Evolutionary conservation across 2,329 filamentous ascomycete species (phyloP), one percentile per base, ranked within the genome.

Genomic region (Acephala macrosclerotiorum): DNA sequence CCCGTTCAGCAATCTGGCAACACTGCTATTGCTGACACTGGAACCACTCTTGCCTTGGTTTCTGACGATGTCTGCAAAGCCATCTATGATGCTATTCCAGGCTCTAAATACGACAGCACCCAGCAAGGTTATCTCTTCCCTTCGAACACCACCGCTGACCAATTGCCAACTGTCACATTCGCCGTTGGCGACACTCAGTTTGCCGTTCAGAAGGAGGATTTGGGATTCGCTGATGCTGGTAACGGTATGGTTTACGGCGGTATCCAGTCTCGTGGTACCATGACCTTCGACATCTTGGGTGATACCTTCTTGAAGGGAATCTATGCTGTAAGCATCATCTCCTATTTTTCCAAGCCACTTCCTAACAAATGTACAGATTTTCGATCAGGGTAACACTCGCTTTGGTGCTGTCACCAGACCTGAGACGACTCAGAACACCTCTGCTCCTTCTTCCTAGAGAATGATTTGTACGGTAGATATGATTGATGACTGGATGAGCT

Each of bases 11-110:
- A 84, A 11, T 74, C 79, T 2, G 82, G 81, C 57, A 92, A 92
- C 77, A 88, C 80, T 35, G 89, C 90, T 56, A 91, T 93, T 70
- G 87, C 85, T 38, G 91, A 93, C 75, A 93, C 90, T 0, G 90
- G 89, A 63, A 92, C 90, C 35, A 90, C 89, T 0, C 83, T 93
- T 58, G 85, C 85, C 1, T 81, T 93, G 36, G 81, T 92, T 56
- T 84, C 85, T 47, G 90, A 93, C 73, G 74, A 78, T 1, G 82
- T 86, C 14, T 89, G 86, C 74, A 79, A 88, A 65, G 84, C 84
- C 2, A 82, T 93, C 68, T 93, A 93, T 76, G 80, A 79, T 59
- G 80, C 84, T 36, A 91, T 93, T 66, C 84, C 85, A 3, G 89
- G 88, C 16, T 81, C 87, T 11, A 81, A 76, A 55, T 89, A 89